These are phyloP conservation scores for Citrus cavaleriei DNA, from an alignment of 345 rosid genomes.

Conservation along the genomic window DNA sequence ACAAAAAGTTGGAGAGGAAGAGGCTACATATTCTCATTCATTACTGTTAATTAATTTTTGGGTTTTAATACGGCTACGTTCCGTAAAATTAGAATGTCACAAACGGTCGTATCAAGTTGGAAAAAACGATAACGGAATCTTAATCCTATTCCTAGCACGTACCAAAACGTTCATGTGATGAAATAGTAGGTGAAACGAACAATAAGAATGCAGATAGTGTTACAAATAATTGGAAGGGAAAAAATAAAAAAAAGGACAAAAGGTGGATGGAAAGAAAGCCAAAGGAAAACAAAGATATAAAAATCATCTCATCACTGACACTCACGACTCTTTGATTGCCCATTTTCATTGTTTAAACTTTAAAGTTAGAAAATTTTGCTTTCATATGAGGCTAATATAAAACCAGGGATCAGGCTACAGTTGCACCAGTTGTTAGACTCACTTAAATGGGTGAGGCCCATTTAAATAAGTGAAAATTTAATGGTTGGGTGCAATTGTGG, in stretches of 20 bases:
- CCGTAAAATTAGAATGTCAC: too few relatives aligned
- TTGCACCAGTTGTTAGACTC: too few relatives aligned
- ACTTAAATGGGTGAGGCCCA: fast-evolving
- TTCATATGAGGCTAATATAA: background rate
- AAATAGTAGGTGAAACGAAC: background rate
- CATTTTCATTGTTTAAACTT: background rate
- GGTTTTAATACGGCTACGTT: too few relatives aligned
- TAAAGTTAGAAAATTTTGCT: background rate
- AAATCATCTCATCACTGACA: background rate
- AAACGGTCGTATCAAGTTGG: too few relatives aligned
- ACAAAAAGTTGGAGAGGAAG: too few relatives aligned
- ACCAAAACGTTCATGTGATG: background rate
- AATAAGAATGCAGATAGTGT: background rate
- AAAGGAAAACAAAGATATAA: background rate
- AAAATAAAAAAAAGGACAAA: background rate
- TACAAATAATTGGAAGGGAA: background rate
- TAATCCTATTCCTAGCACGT: too few relatives aligned
- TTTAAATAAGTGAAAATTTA: too few relatives aligned
- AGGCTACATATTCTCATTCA: too few relatives aligned
- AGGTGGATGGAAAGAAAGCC: background rate
- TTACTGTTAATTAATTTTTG: too few relatives aligned
- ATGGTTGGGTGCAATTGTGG: fast-evolving
- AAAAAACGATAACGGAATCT: too few relatives aligned
- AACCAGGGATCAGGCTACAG: too few relatives aligned
- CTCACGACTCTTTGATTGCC: background rate